A percentile compares a stretch with the other conserved stretches of the same genome.
Evolutionary conservation across 108 stramenopile species (phyloP).

Genomic region (Nitzschia sp.): DNA sequence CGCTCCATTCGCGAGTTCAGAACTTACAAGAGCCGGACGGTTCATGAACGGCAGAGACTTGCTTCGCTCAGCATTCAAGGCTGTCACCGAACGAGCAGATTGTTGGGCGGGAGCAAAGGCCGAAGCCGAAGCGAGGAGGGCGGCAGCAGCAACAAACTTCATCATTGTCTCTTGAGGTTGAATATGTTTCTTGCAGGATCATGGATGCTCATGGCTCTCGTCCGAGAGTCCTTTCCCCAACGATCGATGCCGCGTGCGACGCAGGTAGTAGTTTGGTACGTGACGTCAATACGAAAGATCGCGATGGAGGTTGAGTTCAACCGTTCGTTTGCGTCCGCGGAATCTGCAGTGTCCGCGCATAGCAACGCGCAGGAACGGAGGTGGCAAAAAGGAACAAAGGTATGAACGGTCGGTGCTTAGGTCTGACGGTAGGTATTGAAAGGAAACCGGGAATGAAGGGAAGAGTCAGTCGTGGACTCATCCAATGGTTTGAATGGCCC

Average conservation of each 20-base stretch:
- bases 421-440: no score
- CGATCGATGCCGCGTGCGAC: not conserved
- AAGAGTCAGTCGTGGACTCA: no score
- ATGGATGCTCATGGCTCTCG: not conserved
- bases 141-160: conserved; percentile 55
- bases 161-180: conserved; percentile 44
- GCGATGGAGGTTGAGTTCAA: conserved; percentile 2
- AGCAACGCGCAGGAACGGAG: no score
- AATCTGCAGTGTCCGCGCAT: no score
- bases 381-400: no score
- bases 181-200: not conserved
- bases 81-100: conserved; percentile 29
- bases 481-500: no score
- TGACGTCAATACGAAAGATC: conserved; percentile 5
- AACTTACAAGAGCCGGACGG: conserved; percentile 87
- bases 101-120: conserved; percentile 73
- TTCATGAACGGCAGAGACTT: conserved; percentile 89
- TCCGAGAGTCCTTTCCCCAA: not conserved
- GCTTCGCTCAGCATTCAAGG: conserved; percentile 77
- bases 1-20: no score
- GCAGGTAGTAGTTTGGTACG: not conserved
- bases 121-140: conserved; percentile 73
- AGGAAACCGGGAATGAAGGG: no score
- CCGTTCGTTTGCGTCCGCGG: not conserved
- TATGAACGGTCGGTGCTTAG: no score